Evolutionary conservation across 2,329 filamentous ascomycete genomes (phyloP), one percentile per base, ranked within the genome.

Genomic region (Fusarium sp.): DNA sequence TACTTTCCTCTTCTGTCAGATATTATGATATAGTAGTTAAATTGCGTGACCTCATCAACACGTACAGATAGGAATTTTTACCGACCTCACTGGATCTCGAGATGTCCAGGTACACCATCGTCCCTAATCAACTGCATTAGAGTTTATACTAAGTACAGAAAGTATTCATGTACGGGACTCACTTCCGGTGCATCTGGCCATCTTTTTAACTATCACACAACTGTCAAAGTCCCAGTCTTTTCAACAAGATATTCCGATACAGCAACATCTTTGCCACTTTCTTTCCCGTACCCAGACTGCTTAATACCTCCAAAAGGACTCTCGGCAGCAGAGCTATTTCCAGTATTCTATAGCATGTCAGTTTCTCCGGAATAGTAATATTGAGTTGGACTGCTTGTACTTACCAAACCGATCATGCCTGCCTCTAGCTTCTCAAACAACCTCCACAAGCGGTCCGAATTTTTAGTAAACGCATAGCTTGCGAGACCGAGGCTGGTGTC

Each of bases 331-430:
- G 35, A 41, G 5, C 39, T 30, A n/a, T 58, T 39, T 11, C 41
- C 42, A 4, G 39, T 44, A 22, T 54, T 54, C 50, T 54, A 20
- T 12, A 22, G 5, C 6, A 36, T 20, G 18, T 42, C 28, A 42
- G 22, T 28, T 22, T 17, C 17, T 56, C 6, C 1, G 15, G 12
- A 17, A n/a, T 12, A 26, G 3, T 15, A 14, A 8, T 2, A 17
- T 8, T 18, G 7, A 10, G 14, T 5, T 9, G 9, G 9, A 47
- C 13, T 28, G 18, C 13, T 14, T 17, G 5, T 8, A 30, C 42
- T 35, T 63, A 50, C 61, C 18, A 48, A 17, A 20, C 61, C 61
- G 1, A 63, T 28, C 54, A 63, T 63, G 3, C 61, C 61, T 35
- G 54, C 44, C 4, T 63, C 28, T 3, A 60, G 28, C 14, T 32